phyloP scores from a whole-genome alignment of 768 basidiomycete genomes.

The Fomitopsis pulvina region DNA sequence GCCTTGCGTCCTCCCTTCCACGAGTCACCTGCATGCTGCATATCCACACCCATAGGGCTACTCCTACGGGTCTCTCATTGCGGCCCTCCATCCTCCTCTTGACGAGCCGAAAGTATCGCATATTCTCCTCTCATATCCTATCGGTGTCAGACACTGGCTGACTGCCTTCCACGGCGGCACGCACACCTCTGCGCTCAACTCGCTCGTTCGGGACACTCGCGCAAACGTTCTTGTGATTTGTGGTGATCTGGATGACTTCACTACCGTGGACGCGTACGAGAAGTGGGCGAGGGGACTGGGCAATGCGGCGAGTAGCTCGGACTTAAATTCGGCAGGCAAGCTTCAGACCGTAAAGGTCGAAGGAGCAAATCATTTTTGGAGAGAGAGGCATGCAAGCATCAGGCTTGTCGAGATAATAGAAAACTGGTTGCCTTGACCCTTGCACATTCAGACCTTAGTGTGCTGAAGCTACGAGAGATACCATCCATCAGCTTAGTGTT shows the following conservation, averaged over 20 bases:
- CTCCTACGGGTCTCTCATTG: slow-evolving; percentile 73
- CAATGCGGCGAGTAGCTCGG: slow-evolving; percentile 10
- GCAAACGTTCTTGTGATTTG: slow-evolving; percentile 57
- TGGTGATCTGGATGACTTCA: slow-evolving; percentile 72
- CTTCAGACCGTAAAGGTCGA: slow-evolving; percentile 32
- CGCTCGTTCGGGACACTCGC: slow-evolving; percentile 38
- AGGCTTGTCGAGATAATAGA: slow-evolving; percentile 8
- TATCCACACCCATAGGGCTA: slow-evolving; percentile 78
- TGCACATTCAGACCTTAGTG: no score
- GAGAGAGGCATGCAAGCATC: slow-evolving; percentile 17
- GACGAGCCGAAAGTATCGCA: slow-evolving; percentile 51
- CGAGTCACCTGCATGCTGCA: slow-evolving; percentile 1
- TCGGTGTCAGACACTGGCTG: slow-evolving; percentile 58
- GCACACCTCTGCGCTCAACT: slow-evolving; percentile 46
- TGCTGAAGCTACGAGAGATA: no score
- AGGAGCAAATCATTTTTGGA: slow-evolving; percentile 66
- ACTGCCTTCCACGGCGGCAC: slow-evolving; percentile 58
- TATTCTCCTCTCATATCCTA: slow-evolving; percentile 70
- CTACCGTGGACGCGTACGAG: slow-evolving; percentile 45
- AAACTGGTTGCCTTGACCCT: slow-evolving; percentile 15
- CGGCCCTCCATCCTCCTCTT: slow-evolving; percentile 56
- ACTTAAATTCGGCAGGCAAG: no score
- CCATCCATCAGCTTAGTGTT: no score
- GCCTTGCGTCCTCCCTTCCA: not conserved
- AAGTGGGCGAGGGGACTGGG: slow-evolving; percentile 43